Base-by-base conservation (phyloP, 345 rosid genomes). In the Heritiera littoralis region DNA sequence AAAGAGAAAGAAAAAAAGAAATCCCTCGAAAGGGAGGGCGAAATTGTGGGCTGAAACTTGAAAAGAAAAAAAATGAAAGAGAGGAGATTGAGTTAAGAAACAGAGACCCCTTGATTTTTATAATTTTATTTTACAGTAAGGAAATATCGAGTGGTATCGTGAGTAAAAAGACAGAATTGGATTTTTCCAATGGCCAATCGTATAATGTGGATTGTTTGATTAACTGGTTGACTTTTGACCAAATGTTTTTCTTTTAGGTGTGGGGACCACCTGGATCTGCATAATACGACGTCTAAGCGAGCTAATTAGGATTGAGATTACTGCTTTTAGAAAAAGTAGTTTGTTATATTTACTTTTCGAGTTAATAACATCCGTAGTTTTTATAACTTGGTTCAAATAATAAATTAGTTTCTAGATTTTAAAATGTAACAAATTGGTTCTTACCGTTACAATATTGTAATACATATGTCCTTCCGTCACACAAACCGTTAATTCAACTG, bases 21-120 rank as follows among this genome's bases (percentile, higher is more conserved):
- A 82, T 35, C 88, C 85, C 88, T 77, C 84, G 81, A 61, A 32
- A 41, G 80, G 60, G 83, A 75, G 81, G 86, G 82, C 54, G 18
- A 66, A 61, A 35, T 7, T 32, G 49, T 30, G 70, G 54, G 55
- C 20, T 38, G 14, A 59, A 80, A n/a, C 30, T 0, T 9, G 30
- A 67, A 9, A 41, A 0, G 51, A 18, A 3, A 28, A 28, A 23
- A 66, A 61, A 18, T 12, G 59, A 71, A 35, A 75, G 30, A 54
- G 40, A 55, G 20, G 75, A 45, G 80, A 74, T 59, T 5, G 40
- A 41, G 45, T n/a, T 28, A 17, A 58, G 59, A 70, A 9, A 7
- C 0, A 6, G 6, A 41, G 43, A 0, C 4, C 43, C 43, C 43
- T 41, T 41, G 43, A 41, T 41, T 41, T 43, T 35, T 79, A 66